Evolutionary conservation across 495 filamentous ascomycete species (phyloP), one percentile per base, ranked within the genome.

Genomic region (Penicillium parvum): DNA sequence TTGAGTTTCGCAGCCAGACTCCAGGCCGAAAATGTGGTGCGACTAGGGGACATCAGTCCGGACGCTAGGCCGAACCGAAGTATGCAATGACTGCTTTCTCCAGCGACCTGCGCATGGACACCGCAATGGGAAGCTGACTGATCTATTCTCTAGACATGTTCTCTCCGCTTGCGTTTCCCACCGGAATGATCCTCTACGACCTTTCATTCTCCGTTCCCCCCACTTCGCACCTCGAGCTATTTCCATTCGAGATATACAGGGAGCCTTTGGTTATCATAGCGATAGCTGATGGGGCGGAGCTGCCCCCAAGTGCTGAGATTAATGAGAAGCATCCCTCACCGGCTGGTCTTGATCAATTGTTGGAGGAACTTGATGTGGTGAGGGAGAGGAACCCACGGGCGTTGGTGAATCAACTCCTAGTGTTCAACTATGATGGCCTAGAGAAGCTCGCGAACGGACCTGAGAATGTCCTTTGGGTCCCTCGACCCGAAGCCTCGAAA

Each of bases 81-180:
- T 95, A 82, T 54, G 84, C 49, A 20, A 38, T 50, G 20, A 26
- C 21, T 29, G 18, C 9, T 16, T 35, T 7, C 12, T 6, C 19
- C 17, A 34, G 23, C 8, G 27, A 19, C 1, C 10, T 12, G 8
- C 15, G 8, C 5, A 14, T n/a, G n/a, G n/a, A 12, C 14, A n/a
- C 12, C 7, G 25, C 18, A 3, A n/a, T 7, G 18, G 8, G 21
- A 32, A 47, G 45, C 65, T 75, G 45, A 73, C 57, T 45, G 33
- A 50, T 35, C 25, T 47, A 21, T 46, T 51, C 43, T 47, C 46
- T 57, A 96, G 90, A 89, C 56, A 90, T 95, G 83, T 96, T 98
- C 62, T 94, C 89, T 30, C 92, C 92, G 18, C 72, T 95, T 50
- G 89, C 88, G 2, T 97, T 95, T 61, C 91, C 91, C 7, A 79